Evolutionary conservation across 2,329 filamentous ascomycete genomes (phyloP), one percentile per base, ranked within the genome.

Genomic region (Aureobasidium leucospermi): DNA sequence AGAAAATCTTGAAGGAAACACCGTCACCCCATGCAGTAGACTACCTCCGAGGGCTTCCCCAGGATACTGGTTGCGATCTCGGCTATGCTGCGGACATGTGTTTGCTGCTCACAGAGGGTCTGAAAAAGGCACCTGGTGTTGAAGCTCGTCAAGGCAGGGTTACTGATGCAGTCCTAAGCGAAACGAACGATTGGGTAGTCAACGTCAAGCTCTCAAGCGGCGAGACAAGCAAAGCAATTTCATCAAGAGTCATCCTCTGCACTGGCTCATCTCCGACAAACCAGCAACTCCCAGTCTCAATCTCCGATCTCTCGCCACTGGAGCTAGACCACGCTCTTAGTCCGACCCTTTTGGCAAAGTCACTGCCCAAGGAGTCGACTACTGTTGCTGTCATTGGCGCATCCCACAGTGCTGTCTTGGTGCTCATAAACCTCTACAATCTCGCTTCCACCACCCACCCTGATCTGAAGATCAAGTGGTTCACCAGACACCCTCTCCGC

Each of bases 391-490:
- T 86, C 9, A 75, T 86, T 9, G 84, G 84, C 34, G 82, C 82
- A 46, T 85, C 83, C 1, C 84, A 86, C 70, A 84, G 80, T 45
- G 84, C 84, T 11, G 81, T 86, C 49, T 75, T 86, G 9, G 82
- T 84, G 28, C 77, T 86, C 15, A 77, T 81, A 68, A 86, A 86
- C 67, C 76, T 86, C 11, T 78, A 79, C 67, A 75, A 79, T 5
- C 74, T 86, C 5, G 79, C 79, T 10, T 70, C 70, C 23, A 74
- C 75, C 32, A 77, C 77, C 0, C 82, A 85, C 62, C 78, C 81
- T 0, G 67, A 76, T 6, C 74, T 86, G 2, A 76, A 75, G 32
- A 75, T 86, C 58, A 81, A 80, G 65, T 86, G 84, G 84, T 85
- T 86, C 70, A 83, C 71, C 74, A 32, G 84, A n/a, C 80, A 84